These are phyloP conservation scores for Guyanaporus albipodus DNA, from an alignment of 768 basidiomycete species.

Conservation along the genomic window DNA sequence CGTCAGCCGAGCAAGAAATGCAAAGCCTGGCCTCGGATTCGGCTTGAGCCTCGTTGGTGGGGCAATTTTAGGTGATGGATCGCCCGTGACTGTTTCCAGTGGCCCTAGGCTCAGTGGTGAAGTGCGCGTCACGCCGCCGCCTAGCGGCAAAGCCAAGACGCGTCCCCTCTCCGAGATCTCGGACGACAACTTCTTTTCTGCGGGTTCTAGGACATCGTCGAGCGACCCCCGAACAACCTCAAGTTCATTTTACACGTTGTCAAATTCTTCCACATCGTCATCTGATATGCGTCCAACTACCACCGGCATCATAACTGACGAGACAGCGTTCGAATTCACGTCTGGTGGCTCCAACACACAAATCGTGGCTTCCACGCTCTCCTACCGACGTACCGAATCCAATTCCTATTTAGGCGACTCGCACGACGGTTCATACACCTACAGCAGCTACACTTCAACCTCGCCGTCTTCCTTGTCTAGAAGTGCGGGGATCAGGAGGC, in stretches of 20 bases:
- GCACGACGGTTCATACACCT: constrained; percentile 37
- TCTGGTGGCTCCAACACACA: constrained; percentile 42
- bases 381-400: constrained; percentile 49
- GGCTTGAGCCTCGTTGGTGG: constrained; percentile 41
- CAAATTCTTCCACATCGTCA: constrained; percentile 30
- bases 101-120: constrained; percentile 46
- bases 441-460: constrained; percentile 33
- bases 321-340: constrained; percentile 35
- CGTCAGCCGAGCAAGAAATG: constrained; percentile 38
- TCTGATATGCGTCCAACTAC: constrained; percentile 27
- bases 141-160: constrained; percentile 33
- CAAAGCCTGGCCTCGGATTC: constrained; percentile 42
- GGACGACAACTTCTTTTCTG: constrained; percentile 47
- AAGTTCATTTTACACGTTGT: constrained; percentile 35
- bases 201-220: constrained; percentile 34
- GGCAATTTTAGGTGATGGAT: constrained; percentile 45
- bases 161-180: constrained; percentile 32
- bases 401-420: constrained; percentile 57
- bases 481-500: constrained; percentile 53
- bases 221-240: constrained; percentile 26
- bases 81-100: constrained; percentile 71
- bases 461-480: constrained; percentile 57
- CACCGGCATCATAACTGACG: constrained; percentile 36
- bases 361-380: constrained; percentile 47
- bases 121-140: constrained; percentile 45